Percentiles rank a stretch among this genome's conserved stretches.
Evolutionary conservation across 2,329 filamentous ascomycete species (phyloP).

Genomic region (Penicillium concentricum): DNA sequence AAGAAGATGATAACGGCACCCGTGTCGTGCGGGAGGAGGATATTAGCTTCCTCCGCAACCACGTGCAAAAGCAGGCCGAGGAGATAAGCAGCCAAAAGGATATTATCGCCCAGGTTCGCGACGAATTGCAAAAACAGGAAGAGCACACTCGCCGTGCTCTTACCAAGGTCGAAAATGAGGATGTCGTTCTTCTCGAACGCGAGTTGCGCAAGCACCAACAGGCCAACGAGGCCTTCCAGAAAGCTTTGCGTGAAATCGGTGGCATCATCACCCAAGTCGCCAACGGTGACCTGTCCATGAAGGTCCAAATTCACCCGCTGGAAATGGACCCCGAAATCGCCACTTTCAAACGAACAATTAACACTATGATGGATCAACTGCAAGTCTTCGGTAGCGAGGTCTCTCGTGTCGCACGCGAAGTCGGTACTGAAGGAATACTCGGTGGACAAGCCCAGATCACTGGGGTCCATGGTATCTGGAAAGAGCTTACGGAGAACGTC

Average conservation of each 20-base stretch:
- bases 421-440: constrained; percentile 91
- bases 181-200: constrained; percentile 84
- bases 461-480: constrained; percentile 95
- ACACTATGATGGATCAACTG: constrained; percentile 98
- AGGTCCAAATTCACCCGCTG: constrained; percentile 90
- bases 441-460: constrained; percentile 92
- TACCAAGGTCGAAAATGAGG: constrained; percentile 77
- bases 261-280: constrained; percentile 97
- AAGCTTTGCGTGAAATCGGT: constrained; percentile 92
- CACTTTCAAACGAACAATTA: constrained; percentile 96
- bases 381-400: constrained; percentile 97
- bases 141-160: constrained; percentile 79
- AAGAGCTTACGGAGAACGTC: constrained; percentile 88
- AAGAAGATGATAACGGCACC: constrained; percentile 52
- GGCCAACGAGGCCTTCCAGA: constrained; percentile 97
- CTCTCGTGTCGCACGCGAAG: constrained; percentile 88
- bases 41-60: constrained; percentile 79
- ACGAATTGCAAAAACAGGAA: constrained; percentile 82
- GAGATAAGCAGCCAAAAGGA: constrained; percentile 84
- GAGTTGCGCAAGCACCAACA: constrained; percentile 97
- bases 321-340: constrained; percentile 99
- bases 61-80: constrained; percentile 90
- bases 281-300: constrained; percentile 92
- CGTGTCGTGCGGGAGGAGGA: constrained; percentile 69
- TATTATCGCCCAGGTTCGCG: constrained; percentile 80